A percentile compares a stretch with the other conserved stretches of the same genome.
Conservation (phyloP, 2,329 filamentous ascomycete genomes). For the Penicillium sp. region DNA sequence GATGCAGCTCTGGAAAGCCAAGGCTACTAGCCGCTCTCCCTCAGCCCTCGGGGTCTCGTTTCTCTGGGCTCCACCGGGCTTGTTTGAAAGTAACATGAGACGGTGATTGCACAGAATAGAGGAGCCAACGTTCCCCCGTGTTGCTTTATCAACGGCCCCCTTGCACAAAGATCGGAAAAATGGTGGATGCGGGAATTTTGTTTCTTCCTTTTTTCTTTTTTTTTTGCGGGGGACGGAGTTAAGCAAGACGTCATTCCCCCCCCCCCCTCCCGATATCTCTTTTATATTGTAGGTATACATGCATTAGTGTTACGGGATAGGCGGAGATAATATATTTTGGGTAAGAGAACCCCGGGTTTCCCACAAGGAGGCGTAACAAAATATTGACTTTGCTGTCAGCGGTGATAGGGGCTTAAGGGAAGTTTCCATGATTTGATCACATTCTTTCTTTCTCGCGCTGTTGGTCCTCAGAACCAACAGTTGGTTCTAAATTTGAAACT, state of each 20-base stretch:
- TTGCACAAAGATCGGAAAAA: neutral
- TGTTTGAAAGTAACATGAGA: constrained; percentile 1
- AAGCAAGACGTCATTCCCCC: neutral
- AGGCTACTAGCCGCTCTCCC: constrained; percentile 1
- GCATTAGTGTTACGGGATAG: neutral
- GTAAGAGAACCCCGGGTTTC: neutral
- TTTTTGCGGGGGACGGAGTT: neutral
- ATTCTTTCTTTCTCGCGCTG: neutral
- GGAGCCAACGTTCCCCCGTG: too few species aligned
- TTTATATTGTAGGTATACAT: neutral
- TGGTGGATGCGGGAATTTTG: neutral
- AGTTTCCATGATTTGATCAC: neutral
- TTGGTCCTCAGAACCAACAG: neutral
- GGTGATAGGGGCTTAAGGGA: constrained; percentile 1
- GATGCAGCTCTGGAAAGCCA: constrained; percentile 2
- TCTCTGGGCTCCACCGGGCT: neutral
- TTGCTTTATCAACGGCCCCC: neutral
- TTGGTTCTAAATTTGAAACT: neutral
- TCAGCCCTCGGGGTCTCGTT: neutral
- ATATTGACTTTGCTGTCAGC: neutral
- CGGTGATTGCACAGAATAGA: constrained; percentile 1
- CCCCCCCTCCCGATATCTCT: neutral
- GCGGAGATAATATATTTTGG: constrained; percentile 10
- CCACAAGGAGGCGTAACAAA: constrained; percentile 13
- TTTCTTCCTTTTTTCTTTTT: neutral